Base-by-base conservation (phyloP, 75 land plant species). In the Cunninghamia lanceolata region DNA sequence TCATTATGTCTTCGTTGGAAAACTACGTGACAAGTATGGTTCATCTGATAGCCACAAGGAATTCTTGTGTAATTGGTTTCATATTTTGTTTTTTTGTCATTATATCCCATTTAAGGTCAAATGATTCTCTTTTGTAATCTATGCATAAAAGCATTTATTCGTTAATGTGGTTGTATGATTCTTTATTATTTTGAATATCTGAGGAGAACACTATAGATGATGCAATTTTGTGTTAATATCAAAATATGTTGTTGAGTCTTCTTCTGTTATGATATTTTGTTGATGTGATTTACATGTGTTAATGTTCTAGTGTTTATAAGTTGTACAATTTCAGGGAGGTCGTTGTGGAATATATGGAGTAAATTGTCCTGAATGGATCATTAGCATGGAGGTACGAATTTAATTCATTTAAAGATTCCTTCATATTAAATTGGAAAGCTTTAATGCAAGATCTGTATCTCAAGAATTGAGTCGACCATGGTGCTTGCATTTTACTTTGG, bases 361-460 rank as follows among this genome's bases (percentile, higher is more conserved):
- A 68, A 98, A 98, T 86, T 94, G 94, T 86, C 96, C 99, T 1
- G 93, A 95, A 90, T 98, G 99, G 99, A 91, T 98, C 2, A 96
- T 91, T 15, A 84, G 97, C 3, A 95, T 98, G 97, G 94, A 95
- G 99, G 99, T 98, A 85, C 42, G 5, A 9, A 47, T 79, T 13
- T 87, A 82, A 35, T 25, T 68, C 83, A 59, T 9, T 4, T 54
- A 36, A 79, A 15, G 6, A 32, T 81, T 82, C 13, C 53, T 42
- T 36, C 54, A 36, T 66, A 46, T 17, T 43, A 47, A 47, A 70
- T 42, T 36, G 35, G 28, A 84, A 84, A 63, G 34, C 11, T n/a
- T 73, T 15, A 45, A 40, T 63, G n/a, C 25, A 56, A 42, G 38
- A 9, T 11, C 25, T 83, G n/a, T 83, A 45, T 54, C 70, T 83